Base-by-base conservation (phyloP, 441 rosid species). In the Corymbia citriodora region DNA sequence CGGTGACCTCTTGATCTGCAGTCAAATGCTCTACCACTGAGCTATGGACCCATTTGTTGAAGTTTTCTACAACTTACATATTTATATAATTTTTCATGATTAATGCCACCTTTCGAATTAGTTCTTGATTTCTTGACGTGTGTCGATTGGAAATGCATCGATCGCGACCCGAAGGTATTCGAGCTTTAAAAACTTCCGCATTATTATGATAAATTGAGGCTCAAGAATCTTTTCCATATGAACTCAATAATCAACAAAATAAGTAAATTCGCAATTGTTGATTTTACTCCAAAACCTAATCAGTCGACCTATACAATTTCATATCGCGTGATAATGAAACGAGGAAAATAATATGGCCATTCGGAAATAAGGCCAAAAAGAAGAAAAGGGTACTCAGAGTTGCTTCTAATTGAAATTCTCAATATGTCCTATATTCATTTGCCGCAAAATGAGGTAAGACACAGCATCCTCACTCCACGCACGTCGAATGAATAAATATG, bases 11-110 rank as follows among this genome's bases (percentile, higher is more conserved):
- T 98, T 96, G 97, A 97, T 95, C 98, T 95, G 95, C 95, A 96
- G 98, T 95, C 97, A 97, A 96, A 94, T 98, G 97, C 98, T 96
- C 97, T 95, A 96, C 97, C 95, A 96, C 97, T 95, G 97, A 98
- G 99, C 98, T 94, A 97, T 94, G 94, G 95, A 94, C 95, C 97
- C 98, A 0, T 0, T 36, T 3, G 25, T 33, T 33, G 7, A 70
- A 0, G 1, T 4, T 1, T 2, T 2, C 2, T 2, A 7, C 49
- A 4, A 19, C 7, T 36, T 74, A 3, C 36, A 36, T 0, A 10
- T 36, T 19, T 19, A 36, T 18, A 18, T 19, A 2, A 0, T 17
- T 10, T 2, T 36, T 72, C 1, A 19, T 10, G 1, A 5, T 10
- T 9, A 2, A 70, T 72, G 29, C 49, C 9, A 1, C 12, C 45